Evolutionary conservation across 148 eudicot species (phyloP), one percentile per base, ranked within the genome.

Genomic region (Diospyros kaki): DNA sequence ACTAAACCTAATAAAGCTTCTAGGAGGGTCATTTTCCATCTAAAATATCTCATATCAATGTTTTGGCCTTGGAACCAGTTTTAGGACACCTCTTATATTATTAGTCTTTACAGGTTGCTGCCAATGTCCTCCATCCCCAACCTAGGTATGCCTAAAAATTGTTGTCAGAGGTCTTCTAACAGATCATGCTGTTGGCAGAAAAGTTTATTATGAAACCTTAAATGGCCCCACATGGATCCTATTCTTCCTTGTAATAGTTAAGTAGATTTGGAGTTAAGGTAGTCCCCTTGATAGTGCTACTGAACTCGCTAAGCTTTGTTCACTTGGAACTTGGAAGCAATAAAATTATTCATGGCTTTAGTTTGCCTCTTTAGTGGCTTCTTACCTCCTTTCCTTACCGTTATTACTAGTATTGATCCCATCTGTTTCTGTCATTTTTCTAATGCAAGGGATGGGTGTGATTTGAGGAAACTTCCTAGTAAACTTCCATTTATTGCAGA

Each of bases 401-500:
- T 28, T 28, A 28, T 28, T 28, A 28, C 28, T 28, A 28, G 28
- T 28, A 4, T 39, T 41, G 13, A 5, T 11, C 18, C 60, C 59
- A 40, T 38, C 58, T 3, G 54, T 48, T 48, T 54, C 53, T 74
- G 70, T 64, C 70, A 74, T 65, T 75, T 65, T 64, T n/a, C 55
- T 17, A 53, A 18, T 43, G 43, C 40, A 14, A 41, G 45, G 52
- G 6, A 50, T 64, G 61, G 54, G 48, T 5, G 41, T 74, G 62
- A 40, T 66, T 64, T 67, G 41, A 58, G 64, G 64, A 75, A 56
- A 65, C 54, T 75, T 67, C 78, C 71, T 56, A 11, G 13, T n/a
- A 28, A 14, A 9, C 53, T 63, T 54, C 66, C 69, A 3, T 40
- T 58, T 14, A 39, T 38, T 62, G 46, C 43, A 38, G 68, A 60